A percentile compares a stretch with the other conserved stretches of the same genome.
These are phyloP conservation scores for Penicillium sp. DNA, from an alignment of 2,329 filamentous ascomycete species.

Conservation along the genomic window DNA sequence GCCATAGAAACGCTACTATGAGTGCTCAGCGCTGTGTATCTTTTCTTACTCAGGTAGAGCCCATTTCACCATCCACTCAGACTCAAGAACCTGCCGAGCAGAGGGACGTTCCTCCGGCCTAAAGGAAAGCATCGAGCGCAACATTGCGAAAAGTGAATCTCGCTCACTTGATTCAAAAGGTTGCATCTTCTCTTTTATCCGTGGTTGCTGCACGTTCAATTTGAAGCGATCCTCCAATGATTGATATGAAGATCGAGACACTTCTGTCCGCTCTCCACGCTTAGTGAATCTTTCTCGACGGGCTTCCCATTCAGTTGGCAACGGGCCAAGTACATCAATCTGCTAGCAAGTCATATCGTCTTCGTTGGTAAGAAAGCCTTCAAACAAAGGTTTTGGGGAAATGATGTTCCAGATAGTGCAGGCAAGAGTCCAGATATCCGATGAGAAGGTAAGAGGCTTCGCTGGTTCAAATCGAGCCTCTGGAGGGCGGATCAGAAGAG, in stretches of 20 bases:
- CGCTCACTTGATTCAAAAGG: constrained; percentile 25
- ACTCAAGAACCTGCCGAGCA: neutral
- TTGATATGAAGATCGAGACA: constrained; percentile 22
- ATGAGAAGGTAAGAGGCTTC: too few species aligned
- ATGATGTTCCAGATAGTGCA: too few species aligned
- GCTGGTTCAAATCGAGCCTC: too few species aligned
- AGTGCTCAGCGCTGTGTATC: neutral
- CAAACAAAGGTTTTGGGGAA: too few species aligned
- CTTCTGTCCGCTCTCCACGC: constrained; percentile 29
- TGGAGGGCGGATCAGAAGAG: constrained; percentile 26
- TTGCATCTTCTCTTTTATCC: constrained; percentile 31
- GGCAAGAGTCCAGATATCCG: too few species aligned
- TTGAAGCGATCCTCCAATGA: constrained; percentile 36
- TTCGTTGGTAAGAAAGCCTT: constrained; percentile 19
- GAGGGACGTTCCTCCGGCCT: neutral
- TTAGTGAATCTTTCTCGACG: constrained; percentile 32
- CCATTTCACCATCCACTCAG: neutral
- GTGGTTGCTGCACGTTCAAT: constrained; percentile 36
- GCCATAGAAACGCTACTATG: too few species aligned
- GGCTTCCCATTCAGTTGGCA: constrained; percentile 38
- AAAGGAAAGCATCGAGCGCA: neutral
- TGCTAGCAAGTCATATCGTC: constrained; percentile 42
- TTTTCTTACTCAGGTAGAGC: neutral
- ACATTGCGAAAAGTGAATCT: neutral
- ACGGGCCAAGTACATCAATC: constrained; percentile 39